Conservation (phyloP, 352 stramenopile genomes). For the Phytopythium oedochilum region DNA sequence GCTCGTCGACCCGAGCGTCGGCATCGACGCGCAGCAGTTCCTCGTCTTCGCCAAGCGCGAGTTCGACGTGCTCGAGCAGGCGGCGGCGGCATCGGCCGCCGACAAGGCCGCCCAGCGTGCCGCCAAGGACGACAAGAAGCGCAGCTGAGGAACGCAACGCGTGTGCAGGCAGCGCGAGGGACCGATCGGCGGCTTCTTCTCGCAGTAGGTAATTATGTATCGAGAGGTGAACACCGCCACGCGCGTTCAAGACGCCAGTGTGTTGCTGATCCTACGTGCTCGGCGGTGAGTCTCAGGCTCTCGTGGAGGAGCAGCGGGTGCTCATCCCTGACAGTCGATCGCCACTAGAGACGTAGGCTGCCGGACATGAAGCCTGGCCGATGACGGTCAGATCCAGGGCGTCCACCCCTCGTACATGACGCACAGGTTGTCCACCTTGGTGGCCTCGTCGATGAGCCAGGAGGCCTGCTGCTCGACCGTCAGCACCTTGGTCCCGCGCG, state of each 20-base stretch:
- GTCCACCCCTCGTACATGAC: slow-evolving; percentile 90
- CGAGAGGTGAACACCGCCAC: no score
- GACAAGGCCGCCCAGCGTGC: slow-evolving; percentile 17
- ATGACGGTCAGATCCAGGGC: slow-evolving; percentile 79
- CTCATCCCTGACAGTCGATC: no score
- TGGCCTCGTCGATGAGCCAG: slow-evolving; percentile 77
- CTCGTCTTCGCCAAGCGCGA: slow-evolving; percentile 60
- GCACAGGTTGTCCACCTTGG: slow-evolving; percentile 77
- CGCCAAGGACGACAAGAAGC: slow-evolving; percentile 21
- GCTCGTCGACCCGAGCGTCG: slow-evolving; percentile 66
- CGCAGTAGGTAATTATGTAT: slow-evolving; percentile 1
- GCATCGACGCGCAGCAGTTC: slow-evolving; percentile 58
- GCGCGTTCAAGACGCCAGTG: no score
- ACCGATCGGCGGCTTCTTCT: background rate
- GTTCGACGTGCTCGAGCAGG: slow-evolving; percentile 45
- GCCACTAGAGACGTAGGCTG: no score
- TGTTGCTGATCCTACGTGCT: no score
- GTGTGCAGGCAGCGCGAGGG: background rate
- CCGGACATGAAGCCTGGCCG: no score
- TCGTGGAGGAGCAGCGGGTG: no score
- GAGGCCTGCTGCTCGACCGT: slow-evolving; percentile 71
- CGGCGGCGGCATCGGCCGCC: slow-evolving; percentile 18
- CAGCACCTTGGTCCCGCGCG: slow-evolving; percentile 20
- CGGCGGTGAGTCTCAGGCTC: no score
- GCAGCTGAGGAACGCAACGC: slow-evolving; percentile 9